Conservation (phyloP, 2,329 filamentous ascomycete species). For the Colletotrichum brevisporum region DNA sequence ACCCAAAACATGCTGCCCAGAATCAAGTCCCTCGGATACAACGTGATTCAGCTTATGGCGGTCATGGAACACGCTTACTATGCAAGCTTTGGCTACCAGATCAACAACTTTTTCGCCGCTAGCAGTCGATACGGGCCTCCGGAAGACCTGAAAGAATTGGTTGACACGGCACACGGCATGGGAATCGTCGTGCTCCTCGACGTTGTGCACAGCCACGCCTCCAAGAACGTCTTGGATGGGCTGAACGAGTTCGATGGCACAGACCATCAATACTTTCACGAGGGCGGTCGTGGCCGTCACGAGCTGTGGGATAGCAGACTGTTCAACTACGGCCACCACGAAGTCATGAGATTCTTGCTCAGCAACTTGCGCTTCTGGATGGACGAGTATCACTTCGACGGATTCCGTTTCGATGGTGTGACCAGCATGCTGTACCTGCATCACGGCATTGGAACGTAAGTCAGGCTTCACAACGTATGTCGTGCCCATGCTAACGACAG, state of each 20-base stretch:
- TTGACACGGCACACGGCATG: slow-evolving; percentile 93
- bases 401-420: slow-evolving; percentile 97
- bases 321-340: slow-evolving; percentile 97
- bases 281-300: slow-evolving; percentile 85
- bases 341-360: slow-evolving; percentile 94
- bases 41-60: slow-evolving; percentile 98
- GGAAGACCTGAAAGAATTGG: slow-evolving; percentile 95
- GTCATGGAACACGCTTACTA: slow-evolving; percentile 99
- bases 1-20: slow-evolving; percentile 91
- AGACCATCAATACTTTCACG: slow-evolving; percentile 97
- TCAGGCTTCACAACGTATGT: slow-evolving; percentile 29
- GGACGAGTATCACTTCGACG: slow-evolving; percentile 97
- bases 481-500: slow-evolving; percentile 44
- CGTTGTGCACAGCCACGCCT: slow-evolving; percentile 97
- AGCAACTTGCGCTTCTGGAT: slow-evolving; percentile 99
- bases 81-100: slow-evolving; percentile 97
- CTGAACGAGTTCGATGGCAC: slow-evolving; percentile 96
- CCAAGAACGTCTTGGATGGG: slow-evolving; percentile 96
- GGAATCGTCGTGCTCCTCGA: slow-evolving; percentile 93
- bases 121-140: slow-evolving; percentile 95
- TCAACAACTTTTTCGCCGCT: slow-evolving; percentile 98
- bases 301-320: slow-evolving; percentile 96
- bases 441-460: slow-evolving; percentile 96
- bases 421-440: slow-evolving; percentile 98
- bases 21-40: slow-evolving; percentile 93